A percentile compares a stretch with the other conserved stretches of the same genome.
Conservation (phyloP, 2,329 filamentous ascomycete genomes). For the Akanthomyces lecanii region DNA sequence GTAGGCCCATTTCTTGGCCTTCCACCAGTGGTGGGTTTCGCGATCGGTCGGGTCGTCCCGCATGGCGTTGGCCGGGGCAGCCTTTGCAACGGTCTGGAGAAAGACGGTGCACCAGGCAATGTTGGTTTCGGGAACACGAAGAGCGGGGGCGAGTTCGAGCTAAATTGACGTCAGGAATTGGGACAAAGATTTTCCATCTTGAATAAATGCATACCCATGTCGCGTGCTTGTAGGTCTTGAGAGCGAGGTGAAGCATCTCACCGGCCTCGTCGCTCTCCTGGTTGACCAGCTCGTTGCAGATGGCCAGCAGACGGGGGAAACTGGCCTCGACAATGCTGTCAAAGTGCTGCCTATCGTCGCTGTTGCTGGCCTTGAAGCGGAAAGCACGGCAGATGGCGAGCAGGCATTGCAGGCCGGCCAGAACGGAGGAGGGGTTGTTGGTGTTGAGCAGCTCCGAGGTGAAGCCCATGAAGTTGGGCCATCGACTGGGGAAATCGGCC, state of each 20-base stretch:
- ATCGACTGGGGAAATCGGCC: slow-evolving; percentile 89
- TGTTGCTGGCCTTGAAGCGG: slow-evolving; percentile 80
- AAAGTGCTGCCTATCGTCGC: slow-evolving; percentile 74
- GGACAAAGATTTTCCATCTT: not conserved
- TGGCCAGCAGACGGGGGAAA: slow-evolving; percentile 80
- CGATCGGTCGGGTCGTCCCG: slow-evolving; percentile 80
- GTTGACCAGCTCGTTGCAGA: slow-evolving; percentile 83
- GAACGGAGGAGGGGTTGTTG: slow-evolving; percentile 80
- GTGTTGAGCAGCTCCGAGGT: slow-evolving; percentile 84
- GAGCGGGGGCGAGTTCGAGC: slow-evolving; percentile 78
- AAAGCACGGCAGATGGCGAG: slow-evolving; percentile 94
- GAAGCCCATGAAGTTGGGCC: slow-evolving; percentile 92
- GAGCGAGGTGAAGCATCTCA: slow-evolving; percentile 90
- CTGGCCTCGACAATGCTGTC: slow-evolving; percentile 90
- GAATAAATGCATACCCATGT: slow-evolving; percentile 65
- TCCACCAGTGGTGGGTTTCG: slow-evolving; percentile 98
- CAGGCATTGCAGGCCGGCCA: slow-evolving; percentile 89
- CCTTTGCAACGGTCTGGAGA: slow-evolving; percentile 81
- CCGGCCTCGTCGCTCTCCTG: slow-evolving; percentile 92
- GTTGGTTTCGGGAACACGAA: slow-evolving; percentile 77
- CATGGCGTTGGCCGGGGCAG: slow-evolving; percentile 74
- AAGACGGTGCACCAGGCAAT: slow-evolving; percentile 97
- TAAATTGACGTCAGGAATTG: slow-evolving; percentile 33
- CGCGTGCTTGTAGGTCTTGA: slow-evolving; percentile 98
- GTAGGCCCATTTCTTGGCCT: slow-evolving; percentile 99